These are phyloP conservation scores for Crithidia brevicula DNA, from an alignment of 208 protist species.

Conservation along the genomic window DNA sequence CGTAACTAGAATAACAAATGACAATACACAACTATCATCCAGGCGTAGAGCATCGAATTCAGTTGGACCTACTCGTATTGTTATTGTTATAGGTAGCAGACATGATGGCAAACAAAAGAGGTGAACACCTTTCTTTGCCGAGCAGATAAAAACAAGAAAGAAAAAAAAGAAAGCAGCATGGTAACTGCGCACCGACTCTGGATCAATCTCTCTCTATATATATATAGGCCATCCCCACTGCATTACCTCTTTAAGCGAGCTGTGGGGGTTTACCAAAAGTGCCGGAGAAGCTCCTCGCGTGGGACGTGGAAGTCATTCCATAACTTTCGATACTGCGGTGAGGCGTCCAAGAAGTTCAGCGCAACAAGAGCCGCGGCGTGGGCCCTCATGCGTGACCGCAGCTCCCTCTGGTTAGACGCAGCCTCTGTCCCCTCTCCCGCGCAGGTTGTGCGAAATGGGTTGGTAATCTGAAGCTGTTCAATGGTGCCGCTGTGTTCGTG, in stretches of 20 bases:
- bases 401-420: not conserved
- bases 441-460: not conserved
- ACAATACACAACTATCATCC: no score
- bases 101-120: not conserved
- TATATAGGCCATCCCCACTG: no score
- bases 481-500: slow-evolving; percentile 2
- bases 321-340: slow-evolving; percentile 4
- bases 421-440: not conserved
- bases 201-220: no score
- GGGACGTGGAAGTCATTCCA: slow-evolving; percentile 27
- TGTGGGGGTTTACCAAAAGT: no score
- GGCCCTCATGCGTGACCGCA: not conserved
- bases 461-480: not conserved
- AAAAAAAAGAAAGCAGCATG: not conserved
- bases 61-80: no score
- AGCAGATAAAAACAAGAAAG: not conserved
- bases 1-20: no score
- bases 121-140: not conserved
- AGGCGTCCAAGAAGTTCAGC: slow-evolving; percentile 27
- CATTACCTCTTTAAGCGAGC: no score
- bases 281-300: not conserved
- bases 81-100: no score
- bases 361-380: not conserved
- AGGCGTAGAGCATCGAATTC: no score
- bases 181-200: no score